These are phyloP conservation scores for Lycium barbarum DNA, from an alignment of 257 asterid genomes.

Conservation along the genomic window DNA sequence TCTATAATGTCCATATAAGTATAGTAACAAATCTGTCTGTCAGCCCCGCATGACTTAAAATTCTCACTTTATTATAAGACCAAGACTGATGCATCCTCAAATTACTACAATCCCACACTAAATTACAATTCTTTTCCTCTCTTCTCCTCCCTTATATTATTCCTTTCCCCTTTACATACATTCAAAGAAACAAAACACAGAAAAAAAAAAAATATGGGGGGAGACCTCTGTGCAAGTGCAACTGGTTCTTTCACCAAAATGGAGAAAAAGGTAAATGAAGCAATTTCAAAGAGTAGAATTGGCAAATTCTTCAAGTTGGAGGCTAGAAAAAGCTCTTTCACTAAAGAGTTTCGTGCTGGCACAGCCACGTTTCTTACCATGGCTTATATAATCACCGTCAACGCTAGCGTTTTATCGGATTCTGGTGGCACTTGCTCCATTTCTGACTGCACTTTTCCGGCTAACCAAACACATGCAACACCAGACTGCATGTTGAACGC, in stretches of 20 bases:
- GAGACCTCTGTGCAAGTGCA: slow-evolving; percentile 40
- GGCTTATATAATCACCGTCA: slow-evolving; percentile 78
- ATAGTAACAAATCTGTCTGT: slow-evolving; percentile 38
- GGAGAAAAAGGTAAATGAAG: slow-evolving; percentile 47
- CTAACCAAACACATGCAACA: slow-evolving; percentile 30
- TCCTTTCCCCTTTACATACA: slow-evolving; percentile 15
- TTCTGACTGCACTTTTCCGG: slow-evolving; percentile 49
- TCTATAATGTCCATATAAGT: slow-evolving; percentile 38
- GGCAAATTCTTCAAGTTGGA: slow-evolving; percentile 73
- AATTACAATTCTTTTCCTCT: neutral
- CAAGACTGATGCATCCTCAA: neutral
- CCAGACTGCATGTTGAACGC: slow-evolving; percentile 56
- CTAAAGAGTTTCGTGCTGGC: slow-evolving; percentile 66
- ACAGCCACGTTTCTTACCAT: slow-evolving; percentile 82
- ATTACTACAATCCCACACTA: neutral
- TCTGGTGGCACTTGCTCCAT: slow-evolving; percentile 71
- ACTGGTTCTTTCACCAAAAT: slow-evolving; percentile 35
- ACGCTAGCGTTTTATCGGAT: slow-evolving; percentile 70
- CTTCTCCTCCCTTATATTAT: neutral
- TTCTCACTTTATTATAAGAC: neutral
- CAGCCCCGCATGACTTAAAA: slow-evolving; percentile 20
- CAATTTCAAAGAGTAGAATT: slow-evolving; percentile 53
- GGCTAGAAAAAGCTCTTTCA: slow-evolving; percentile 55
- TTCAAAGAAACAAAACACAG: slow-evolving; percentile 7
- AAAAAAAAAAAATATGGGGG: slow-evolving; percentile 43